Percentiles rank a stretch among this genome's conserved stretches.
Evolutionary conservation across 2,329 filamentous ascomycete species (phyloP).

Genomic region (Microcera coccophila): DNA sequence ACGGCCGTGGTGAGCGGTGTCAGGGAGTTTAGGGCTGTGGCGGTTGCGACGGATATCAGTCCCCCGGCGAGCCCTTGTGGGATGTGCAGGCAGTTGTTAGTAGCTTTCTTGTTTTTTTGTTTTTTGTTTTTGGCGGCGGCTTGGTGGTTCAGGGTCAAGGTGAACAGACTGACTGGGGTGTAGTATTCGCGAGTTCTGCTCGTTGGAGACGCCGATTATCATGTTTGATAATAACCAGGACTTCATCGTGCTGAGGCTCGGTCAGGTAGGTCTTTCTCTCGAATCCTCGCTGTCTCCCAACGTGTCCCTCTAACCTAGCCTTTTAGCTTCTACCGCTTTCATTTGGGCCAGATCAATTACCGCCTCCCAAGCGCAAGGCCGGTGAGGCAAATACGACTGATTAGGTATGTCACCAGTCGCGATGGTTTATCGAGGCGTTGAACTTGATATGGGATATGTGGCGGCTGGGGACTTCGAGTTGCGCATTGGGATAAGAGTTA

Average conservation of each 20-base stretch:
- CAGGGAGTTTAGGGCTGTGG: slow-evolving; percentile 67
- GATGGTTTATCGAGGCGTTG: no score
- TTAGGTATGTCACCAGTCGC: no score
- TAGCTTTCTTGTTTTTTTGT: not conserved
- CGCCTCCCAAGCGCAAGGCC: slow-evolving; percentile 29
- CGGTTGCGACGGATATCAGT: slow-evolving; percentile 75
- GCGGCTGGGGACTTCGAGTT: no score
- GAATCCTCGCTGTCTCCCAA: no score
- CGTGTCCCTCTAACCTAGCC: not conserved
- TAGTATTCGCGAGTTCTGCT: slow-evolving; percentile 74
- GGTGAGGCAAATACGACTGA: not conserved
- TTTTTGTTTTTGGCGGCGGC: slow-evolving; percentile 3
- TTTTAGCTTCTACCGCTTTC: slow-evolving; percentile 62
- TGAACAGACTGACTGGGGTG: slow-evolving; percentile 11
- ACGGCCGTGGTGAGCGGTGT: slow-evolving; percentile 66
- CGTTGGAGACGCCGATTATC: slow-evolving; percentile 68
- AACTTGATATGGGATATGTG: no score
- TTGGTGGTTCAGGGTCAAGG: no score
- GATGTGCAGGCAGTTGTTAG: slow-evolving; percentile 91
- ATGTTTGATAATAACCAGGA: slow-evolving; percentile 86
- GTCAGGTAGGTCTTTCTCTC: slow-evolving; percentile 48
- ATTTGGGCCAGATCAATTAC: slow-evolving; percentile 61
- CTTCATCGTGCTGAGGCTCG: slow-evolving; percentile 65
- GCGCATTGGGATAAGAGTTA: no score
- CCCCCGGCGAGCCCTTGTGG: slow-evolving; percentile 77